Percentiles rank a stretch among this genome's conserved stretches.
phyloP scores from a whole-genome alignment of 2,329 filamentous ascomycete species.

The Botrytis porri region DNA sequence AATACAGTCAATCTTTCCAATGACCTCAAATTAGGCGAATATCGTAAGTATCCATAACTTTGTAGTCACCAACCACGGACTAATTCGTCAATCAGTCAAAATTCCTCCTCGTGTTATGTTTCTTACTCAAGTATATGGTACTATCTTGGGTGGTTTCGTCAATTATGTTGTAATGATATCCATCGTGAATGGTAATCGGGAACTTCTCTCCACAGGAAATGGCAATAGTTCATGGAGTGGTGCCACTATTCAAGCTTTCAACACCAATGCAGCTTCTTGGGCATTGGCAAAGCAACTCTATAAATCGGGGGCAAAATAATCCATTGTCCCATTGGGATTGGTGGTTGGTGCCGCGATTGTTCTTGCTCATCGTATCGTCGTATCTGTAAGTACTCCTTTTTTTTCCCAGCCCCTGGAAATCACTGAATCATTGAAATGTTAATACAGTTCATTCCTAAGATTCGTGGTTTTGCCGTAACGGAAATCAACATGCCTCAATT shows the following conservation, averaged over 20 bases:
- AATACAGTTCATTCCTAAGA: constrained; percentile 46
- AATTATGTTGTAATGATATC: constrained; percentile 48
- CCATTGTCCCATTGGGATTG: constrained; percentile 50
- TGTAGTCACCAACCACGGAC: constrained; percentile 9
- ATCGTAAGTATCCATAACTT: constrained; percentile 42
- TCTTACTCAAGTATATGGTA: constrained; percentile 44
- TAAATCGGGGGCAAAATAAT: constrained; percentile 44
- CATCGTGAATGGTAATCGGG: constrained; percentile 45
- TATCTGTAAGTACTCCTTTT: constrained; percentile 38
- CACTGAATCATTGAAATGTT: constrained; percentile 14
- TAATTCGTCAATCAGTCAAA: constrained; percentile 44
- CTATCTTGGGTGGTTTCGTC: constrained; percentile 44
- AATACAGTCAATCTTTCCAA: constrained; percentile 50
- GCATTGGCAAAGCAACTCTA: constrained; percentile 55
- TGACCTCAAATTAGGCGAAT: constrained; percentile 58
- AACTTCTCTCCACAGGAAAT: constrained; percentile 43
- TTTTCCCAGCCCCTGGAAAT: neutral
- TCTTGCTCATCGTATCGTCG: constrained; percentile 44
- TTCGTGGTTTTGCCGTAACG: constrained; percentile 42
- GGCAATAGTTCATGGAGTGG: constrained; percentile 49
- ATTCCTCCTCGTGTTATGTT: constrained; percentile 47
- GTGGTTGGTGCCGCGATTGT: constrained; percentile 48
- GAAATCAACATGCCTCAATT: constrained; percentile 54
- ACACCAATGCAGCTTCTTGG: constrained; percentile 44
- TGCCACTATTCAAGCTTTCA: constrained; percentile 47